Percentiles rank a stretch among this genome's conserved stretches.
Evolutionary conservation across 179 eudicot genomes (phyloP).

Genomic region (Pouteria campechiana): DNA sequence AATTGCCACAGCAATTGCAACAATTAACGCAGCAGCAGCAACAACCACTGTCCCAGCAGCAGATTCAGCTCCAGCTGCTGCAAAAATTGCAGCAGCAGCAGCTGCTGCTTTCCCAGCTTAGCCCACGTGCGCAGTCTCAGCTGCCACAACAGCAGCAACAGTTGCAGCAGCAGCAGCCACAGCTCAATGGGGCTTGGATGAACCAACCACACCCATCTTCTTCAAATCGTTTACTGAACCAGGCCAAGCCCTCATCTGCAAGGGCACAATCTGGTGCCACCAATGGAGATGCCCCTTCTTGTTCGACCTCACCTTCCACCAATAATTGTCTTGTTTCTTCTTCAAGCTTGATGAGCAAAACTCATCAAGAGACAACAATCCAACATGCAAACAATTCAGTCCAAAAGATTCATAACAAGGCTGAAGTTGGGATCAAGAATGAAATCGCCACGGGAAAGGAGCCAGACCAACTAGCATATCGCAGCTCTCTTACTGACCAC

Average conservation of each 20-base stretch:
- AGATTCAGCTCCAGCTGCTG: conserved; percentile 59
- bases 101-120: conserved; percentile 35
- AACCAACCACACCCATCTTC: conserved; percentile 43
- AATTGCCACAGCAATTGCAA: conserved; percentile 41
- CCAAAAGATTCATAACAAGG: conserved; percentile 44
- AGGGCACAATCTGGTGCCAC: conserved; percentile 44
- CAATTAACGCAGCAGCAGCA: conserved; percentile 21
- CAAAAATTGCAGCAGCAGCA: conserved; percentile 69
- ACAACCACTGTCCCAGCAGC: conserved; percentile 60
- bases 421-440: conserved; percentile 40
- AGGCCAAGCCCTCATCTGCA: conserved; percentile 32
- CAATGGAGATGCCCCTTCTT: conserved; percentile 72
- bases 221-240: conserved; percentile 42
- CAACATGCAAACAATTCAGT: conserved; percentile 31
- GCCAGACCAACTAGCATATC: conserved; percentile 45
- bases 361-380: conserved; percentile 37
- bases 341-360: conserved; percentile 37
- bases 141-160: conserved; percentile 45
- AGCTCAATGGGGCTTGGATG: conserved; percentile 22
- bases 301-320: conserved; percentile 84
- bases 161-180: conserved; percentile 31
- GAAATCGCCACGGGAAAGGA: conserved; percentile 42
- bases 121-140: conserved; percentile 40
- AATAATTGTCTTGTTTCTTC: conserved; percentile 55
- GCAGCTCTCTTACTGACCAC: conserved; percentile 41